A percentile compares a stretch with the other conserved stretches of the same genome.
Conservation (phyloP, 2,329 filamentous ascomycete genomes). For the Cordyceps pruinosa region DNA sequence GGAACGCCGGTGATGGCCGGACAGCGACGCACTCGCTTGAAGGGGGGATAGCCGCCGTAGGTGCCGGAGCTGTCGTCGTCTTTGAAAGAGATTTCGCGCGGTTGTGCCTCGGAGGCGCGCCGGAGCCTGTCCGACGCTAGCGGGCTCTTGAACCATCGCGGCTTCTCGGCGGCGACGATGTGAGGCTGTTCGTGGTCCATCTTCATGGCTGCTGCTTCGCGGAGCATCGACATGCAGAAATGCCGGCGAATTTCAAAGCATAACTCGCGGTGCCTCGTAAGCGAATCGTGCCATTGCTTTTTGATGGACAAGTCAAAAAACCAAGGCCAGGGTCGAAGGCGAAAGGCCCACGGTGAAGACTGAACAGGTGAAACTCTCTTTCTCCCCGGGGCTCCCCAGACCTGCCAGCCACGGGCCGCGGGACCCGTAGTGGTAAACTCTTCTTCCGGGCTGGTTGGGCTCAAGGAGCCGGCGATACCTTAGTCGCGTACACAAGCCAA, state of each 20-base stretch:
- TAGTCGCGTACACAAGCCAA: too few species aligned
- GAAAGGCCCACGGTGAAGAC: too few species aligned
- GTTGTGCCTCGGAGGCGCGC: not conserved
- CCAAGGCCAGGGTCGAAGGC: too few species aligned
- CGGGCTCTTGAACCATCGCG: slow-evolving; percentile 7
- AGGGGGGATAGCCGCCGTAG: slow-evolving; percentile 4
- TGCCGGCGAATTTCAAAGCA: not conserved
- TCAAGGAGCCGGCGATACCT: too few species aligned
- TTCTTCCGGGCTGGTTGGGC: too few species aligned
- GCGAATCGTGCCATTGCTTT: too few species aligned
- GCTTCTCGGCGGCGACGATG: slow-evolving; percentile 6
- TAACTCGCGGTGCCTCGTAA: not conserved
- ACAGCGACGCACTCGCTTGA: slow-evolving; percentile 2
- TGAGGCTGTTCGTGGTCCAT: slow-evolving; percentile 8
- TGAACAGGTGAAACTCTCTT: too few species aligned
- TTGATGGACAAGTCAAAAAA: too few species aligned
- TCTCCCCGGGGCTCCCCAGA: too few species aligned
- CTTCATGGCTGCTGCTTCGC: not conserved
- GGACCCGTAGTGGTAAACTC: too few species aligned
- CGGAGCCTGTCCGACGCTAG: not conserved
- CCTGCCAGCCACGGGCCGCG: too few species aligned
- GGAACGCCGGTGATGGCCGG: too few species aligned
- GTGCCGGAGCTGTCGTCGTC: not conserved
- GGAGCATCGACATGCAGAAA: not conserved
- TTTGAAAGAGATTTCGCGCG: not conserved